Conservation (phyloP, 2,329 filamentous ascomycete species). For the Bipolaris victoriae region DNA sequence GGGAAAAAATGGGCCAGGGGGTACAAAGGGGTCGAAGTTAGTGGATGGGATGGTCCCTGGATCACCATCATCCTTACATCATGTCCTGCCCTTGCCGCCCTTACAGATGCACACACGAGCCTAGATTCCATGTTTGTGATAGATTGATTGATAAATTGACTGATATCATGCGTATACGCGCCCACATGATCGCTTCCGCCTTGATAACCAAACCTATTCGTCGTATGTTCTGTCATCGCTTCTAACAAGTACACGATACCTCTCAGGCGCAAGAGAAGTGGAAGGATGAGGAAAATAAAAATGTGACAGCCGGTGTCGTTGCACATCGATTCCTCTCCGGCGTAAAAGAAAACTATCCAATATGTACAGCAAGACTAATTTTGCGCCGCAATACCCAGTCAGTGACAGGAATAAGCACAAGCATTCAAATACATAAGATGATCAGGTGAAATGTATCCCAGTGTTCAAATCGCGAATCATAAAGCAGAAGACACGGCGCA, state of each 20-base stretch:
- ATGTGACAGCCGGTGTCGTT: neutral
- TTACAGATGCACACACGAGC: neutral
- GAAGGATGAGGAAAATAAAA: neutral
- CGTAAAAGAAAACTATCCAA: neutral
- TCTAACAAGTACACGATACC: neutral
- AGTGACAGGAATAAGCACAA: no score
- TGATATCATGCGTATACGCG: slow-evolving; percentile 1
- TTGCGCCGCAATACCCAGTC: neutral
- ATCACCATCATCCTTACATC: neutral
- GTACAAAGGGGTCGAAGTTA: neutral
- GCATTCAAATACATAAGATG: neutral
- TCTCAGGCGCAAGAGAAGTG: neutral
- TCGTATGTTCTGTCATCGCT: neutral
- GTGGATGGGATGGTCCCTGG: neutral
- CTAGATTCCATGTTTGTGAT: neutral
- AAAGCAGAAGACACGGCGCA: neutral
- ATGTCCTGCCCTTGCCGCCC: neutral
- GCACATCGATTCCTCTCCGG: neutral
- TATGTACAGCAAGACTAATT: neutral
- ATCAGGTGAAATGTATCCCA: neutral
- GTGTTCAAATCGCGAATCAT: neutral
- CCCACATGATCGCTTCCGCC: neutral
- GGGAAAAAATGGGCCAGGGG: neutral
- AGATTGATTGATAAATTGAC: neutral
- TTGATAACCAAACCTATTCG: neutral